These are phyloP conservation scores for Candida alai DNA, from an alignment of 805 yeast species.

Conservation along the genomic window DNA sequence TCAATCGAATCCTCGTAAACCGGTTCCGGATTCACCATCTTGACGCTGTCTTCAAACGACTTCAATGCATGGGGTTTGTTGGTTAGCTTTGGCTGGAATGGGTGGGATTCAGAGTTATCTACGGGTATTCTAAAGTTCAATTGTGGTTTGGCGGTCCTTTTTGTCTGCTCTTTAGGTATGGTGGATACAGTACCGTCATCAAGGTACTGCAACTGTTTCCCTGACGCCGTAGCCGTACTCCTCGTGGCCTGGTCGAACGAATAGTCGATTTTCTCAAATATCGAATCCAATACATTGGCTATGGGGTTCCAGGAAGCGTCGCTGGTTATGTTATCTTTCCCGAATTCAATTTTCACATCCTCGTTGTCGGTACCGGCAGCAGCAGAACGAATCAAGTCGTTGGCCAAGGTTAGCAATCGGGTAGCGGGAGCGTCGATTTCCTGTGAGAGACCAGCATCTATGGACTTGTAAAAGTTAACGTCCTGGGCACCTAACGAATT, in stretches of 20 bases:
- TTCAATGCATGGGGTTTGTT: constrained; percentile 68
- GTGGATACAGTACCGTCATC: constrained; percentile 10
- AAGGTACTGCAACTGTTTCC: constrained; percentile 9
- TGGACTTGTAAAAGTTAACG: constrained; percentile 64
- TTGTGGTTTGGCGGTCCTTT: constrained; percentile 65
- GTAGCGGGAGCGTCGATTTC: constrained; percentile 40
- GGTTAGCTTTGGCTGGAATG: constrained; percentile 73
- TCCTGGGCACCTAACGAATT: constrained; percentile 75
- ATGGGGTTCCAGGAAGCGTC: constrained; percentile 58
- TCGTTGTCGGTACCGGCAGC: not conserved
- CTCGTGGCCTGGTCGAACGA: constrained; percentile 45
- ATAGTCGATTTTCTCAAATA: constrained; percentile 75
- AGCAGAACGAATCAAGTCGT: constrained; percentile 33
- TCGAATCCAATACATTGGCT: constrained; percentile 58
- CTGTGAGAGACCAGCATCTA: constrained; percentile 46
- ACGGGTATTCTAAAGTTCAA: constrained; percentile 49
- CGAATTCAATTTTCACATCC: constrained; percentile 25
- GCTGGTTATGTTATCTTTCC: constrained; percentile 39
- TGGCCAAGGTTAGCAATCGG: constrained; percentile 43
- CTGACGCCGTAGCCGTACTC: constrained; percentile 27
- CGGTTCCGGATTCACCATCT: constrained; percentile 26
- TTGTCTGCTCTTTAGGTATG: constrained; percentile 9
- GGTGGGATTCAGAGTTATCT: constrained; percentile 64
- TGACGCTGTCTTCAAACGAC: constrained; percentile 50
- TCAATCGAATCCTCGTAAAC: constrained; percentile 19